These are phyloP conservation scores for Diplodia intermedia DNA, from an alignment of 2,329 filamentous ascomycete species.

Conservation along the genomic window DNA sequence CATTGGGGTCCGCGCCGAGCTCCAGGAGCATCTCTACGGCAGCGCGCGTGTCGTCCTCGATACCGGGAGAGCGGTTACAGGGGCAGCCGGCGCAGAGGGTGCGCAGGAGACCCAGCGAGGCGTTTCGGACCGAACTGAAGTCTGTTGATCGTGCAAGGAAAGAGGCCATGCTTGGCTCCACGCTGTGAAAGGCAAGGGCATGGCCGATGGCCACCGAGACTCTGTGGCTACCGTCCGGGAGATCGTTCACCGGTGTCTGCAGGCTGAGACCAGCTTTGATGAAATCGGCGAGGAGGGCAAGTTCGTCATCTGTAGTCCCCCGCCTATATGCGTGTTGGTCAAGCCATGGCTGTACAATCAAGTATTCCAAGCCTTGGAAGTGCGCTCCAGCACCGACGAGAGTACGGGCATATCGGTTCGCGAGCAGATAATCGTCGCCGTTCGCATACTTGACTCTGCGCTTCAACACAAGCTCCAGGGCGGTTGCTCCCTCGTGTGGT, in stretches of 20 bases:
- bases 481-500: background rate
- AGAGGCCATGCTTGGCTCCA: background rate
- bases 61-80: background rate
- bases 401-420: background rate
- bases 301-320: background rate
- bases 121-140: too few species aligned
- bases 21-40: background rate
- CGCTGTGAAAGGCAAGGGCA: background rate
- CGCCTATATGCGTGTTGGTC: background rate
- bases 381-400: background rate
- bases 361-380: background rate
- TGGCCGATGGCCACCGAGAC: background rate
- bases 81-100: background rate
- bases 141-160: background rate
- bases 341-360: background rate
- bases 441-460: background rate
- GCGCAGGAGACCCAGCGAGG: background rate
- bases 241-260: background rate
- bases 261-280: conserved; percentile 8
- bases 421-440: background rate
- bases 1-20: background rate
- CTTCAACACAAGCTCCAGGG: background rate
- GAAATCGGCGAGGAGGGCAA: background rate
- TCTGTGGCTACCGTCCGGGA: background rate
- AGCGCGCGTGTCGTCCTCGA: background rate